A percentile compares a stretch with the other conserved stretches of the same genome.
phyloP scores from a whole-genome alignment of 345 rosid species.

The Lagerstroemia speciosa region DNA sequence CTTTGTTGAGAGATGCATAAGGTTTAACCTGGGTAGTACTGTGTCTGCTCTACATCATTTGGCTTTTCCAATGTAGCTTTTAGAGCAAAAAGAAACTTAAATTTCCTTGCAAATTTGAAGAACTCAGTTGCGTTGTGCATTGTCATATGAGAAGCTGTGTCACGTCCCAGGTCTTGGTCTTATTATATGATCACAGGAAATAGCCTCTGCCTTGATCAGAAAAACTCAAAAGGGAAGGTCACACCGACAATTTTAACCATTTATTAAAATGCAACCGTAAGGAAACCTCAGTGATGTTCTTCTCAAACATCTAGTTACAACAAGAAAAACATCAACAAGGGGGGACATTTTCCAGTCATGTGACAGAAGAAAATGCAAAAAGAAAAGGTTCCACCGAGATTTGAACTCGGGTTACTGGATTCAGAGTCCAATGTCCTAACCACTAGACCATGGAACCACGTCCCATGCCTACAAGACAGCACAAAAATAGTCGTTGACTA shows the following conservation, averaged over 20 bases:
- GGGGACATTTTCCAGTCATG: no score
- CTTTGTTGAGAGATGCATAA: not conserved
- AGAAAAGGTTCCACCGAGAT: conserved; percentile 88
- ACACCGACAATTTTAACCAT: no score
- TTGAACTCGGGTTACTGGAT: conserved; percentile 99
- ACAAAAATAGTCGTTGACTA: no score
- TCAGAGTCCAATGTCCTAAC: conserved; percentile 93
- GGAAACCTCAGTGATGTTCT: no score
- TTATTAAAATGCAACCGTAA: no score
- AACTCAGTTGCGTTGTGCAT: not conserved
- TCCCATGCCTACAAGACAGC: no score
- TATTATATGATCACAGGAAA: no score
- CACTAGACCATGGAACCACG: conserved; percentile 69
- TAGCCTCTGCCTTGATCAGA: no score
- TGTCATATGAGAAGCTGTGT: not conserved
- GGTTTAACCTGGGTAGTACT: not conserved
- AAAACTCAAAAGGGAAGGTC: no score
- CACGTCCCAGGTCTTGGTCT: not conserved
- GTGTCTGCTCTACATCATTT: not conserved
- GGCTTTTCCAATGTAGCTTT: not conserved
- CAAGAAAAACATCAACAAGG: no score
- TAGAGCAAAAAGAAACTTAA: not conserved
- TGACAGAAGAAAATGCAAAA: no score
- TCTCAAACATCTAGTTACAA: no score
- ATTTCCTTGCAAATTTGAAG: not conserved